These are phyloP conservation scores for Ormosia semicastrata DNA, from an alignment of 306 rosid species.

Conservation along the genomic window DNA sequence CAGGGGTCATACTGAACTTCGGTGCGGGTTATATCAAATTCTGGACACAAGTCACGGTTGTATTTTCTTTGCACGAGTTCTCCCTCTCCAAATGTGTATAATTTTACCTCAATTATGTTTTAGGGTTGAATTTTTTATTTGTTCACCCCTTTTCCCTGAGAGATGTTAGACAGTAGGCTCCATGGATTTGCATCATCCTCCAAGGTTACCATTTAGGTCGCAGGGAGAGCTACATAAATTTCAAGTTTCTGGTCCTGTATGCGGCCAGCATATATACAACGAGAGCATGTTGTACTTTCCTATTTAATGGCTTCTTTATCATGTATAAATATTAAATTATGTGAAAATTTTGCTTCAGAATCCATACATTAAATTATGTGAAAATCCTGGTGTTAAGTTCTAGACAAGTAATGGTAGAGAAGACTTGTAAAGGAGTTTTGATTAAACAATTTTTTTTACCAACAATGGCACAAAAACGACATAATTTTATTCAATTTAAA, in stretches of 20 bases:
- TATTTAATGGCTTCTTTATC: conserved; percentile 41
- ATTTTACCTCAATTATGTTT: conserved; percentile 34
- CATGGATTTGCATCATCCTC: conserved; percentile 30
- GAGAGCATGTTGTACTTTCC: conserved; percentile 52
- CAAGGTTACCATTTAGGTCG: conserved; percentile 32
- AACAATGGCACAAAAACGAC: background rate
- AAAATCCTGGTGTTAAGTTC: background rate
- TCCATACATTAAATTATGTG: background rate
- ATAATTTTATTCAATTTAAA: background rate
- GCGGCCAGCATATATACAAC: conserved; percentile 34
- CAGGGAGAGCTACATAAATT: conserved; percentile 43
- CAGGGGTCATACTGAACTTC: conserved; percentile 13
- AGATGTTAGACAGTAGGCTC: conserved; percentile 39
- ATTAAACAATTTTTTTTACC: background rate
- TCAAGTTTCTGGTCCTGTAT: conserved; percentile 40
- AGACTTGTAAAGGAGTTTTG: background rate
- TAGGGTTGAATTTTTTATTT: conserved; percentile 47
- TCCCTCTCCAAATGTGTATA: conserved; percentile 62
- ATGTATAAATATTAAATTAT: conserved; percentile 50
- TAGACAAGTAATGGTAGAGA: background rate
- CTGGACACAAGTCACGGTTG: background rate
- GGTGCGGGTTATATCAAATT: conserved; percentile 31
- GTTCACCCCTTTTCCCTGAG: conserved; percentile 40
- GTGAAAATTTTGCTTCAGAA: conserved; percentile 54
- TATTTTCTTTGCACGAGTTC: conserved; percentile 30